Conservation (phyloP, 2,329 filamentous ascomycete genomes). For the Apiospora pterosperma region DNA sequence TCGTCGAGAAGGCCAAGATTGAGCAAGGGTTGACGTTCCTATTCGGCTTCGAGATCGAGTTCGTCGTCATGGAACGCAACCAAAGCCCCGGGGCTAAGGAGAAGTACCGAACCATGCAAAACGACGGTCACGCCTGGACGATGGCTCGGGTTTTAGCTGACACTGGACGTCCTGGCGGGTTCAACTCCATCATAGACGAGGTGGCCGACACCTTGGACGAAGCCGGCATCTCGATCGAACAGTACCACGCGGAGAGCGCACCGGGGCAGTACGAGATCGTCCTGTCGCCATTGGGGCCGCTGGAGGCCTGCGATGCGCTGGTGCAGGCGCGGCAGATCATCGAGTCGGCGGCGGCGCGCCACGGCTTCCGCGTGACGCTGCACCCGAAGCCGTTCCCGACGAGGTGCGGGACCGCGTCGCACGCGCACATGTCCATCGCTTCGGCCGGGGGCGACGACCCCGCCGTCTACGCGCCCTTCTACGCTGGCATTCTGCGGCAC, state of each 20-base stretch:
- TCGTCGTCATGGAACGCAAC: constrained; percentile 61
- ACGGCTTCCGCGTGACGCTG: constrained; percentile 65
- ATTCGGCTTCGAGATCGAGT: constrained; percentile 79
- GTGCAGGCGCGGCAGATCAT: constrained; percentile 70
- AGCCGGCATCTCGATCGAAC: constrained; percentile 64
- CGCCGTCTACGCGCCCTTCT: constrained; percentile 60
- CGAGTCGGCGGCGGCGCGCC: constrained; percentile 56
- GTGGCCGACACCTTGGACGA: constrained; percentile 58
- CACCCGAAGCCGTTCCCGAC: constrained; percentile 65
- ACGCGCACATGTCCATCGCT: constrained; percentile 67
- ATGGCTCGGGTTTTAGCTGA: constrained; percentile 61
- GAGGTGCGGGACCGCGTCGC: constrained; percentile 61
- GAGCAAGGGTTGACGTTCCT: constrained; percentile 55
- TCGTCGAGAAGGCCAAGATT: constrained; percentile 46
- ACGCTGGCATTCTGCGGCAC: constrained; percentile 67
- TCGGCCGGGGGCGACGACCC: constrained; percentile 31
- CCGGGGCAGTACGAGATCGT: constrained; percentile 77
- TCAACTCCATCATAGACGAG: constrained; percentile 59
- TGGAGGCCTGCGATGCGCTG: constrained; percentile 69
- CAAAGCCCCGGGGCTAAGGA: constrained; percentile 22
- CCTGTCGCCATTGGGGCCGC: constrained; percentile 57
- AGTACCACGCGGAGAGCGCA: constrained; percentile 72
- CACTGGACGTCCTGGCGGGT: constrained; percentile 34
- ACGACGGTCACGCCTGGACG: constrained; percentile 67
- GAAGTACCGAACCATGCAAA: constrained; percentile 42